Evolutionary conservation across 306 rosid species (phyloP).

Genomic region (Cucurbita maxima): DNA sequence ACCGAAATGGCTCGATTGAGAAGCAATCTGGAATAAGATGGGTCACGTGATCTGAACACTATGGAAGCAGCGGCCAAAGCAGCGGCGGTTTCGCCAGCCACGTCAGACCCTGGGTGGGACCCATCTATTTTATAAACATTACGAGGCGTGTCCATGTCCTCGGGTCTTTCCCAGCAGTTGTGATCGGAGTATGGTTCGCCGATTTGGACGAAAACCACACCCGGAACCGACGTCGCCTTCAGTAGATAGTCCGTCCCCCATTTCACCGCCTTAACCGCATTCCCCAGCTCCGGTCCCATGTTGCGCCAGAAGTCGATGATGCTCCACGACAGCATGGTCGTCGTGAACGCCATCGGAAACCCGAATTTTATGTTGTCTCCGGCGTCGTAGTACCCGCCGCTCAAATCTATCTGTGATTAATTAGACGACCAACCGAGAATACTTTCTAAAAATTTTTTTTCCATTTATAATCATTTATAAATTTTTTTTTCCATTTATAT

Average conservation of each 20-base stretch:
- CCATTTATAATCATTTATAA: no score
- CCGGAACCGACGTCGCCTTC: slow-evolving; percentile 61
- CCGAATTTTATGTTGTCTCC: slow-evolving; percentile 95
- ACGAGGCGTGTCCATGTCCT: slow-evolving; percentile 92
- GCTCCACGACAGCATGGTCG: slow-evolving; percentile 82
- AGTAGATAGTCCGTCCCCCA: slow-evolving; percentile 83
- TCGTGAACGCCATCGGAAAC: slow-evolving; percentile 92
- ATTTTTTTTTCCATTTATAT: no score
- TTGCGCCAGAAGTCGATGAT: slow-evolving; percentile 67
- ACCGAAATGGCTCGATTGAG: slow-evolving; percentile 96
- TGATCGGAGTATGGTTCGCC: slow-evolving; percentile 83
- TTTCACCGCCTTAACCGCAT: slow-evolving; percentile 50
- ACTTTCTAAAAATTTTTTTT: no score
- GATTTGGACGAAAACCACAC: slow-evolving; percentile 70
- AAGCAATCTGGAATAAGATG: slow-evolving; percentile 58
- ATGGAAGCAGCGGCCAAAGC: slow-evolving; percentile 97
- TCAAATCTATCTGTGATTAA: slow-evolving; percentile 48
- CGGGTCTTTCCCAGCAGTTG: slow-evolving; percentile 97
- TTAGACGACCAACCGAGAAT: no score
- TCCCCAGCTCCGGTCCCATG: slow-evolving; percentile 65
- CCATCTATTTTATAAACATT: slow-evolving; percentile 54
- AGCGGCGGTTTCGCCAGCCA: slow-evolving; percentile 96
- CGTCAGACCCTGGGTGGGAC: slow-evolving; percentile 89
- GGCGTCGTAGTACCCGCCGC: slow-evolving; percentile 95
- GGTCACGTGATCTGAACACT: slow-evolving; percentile 95